phyloP scores from a whole-genome alignment of 495 filamentous ascomycete genomes.

The Cercophora samala region DNA sequence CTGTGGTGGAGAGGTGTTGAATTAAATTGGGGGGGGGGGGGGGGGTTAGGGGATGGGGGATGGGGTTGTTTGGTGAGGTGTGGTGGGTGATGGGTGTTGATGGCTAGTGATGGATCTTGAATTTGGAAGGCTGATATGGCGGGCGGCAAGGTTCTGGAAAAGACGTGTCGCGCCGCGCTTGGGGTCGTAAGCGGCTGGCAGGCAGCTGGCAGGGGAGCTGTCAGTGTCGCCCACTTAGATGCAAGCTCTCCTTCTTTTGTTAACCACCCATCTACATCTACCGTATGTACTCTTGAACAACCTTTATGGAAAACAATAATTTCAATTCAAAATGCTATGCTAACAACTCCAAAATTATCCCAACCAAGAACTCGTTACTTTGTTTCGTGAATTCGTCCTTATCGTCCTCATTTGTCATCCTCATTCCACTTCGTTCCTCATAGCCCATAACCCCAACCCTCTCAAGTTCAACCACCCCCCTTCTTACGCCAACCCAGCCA shows the following conservation, averaged over 20 bases:
- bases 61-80: neutral
- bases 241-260: neutral
- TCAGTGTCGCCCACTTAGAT: neutral
- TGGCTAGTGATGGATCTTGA: neutral
- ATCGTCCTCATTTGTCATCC: neutral
- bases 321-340: neutral
- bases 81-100: conserved; percentile 9
- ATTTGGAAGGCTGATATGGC: neutral
- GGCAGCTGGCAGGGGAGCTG: neutral
- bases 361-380: neutral
- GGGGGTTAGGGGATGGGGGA: neutral
- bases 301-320: neutral
- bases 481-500: neutral
- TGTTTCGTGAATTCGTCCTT: neutral
- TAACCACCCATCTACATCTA: too few species aligned
- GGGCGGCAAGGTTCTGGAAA: neutral
- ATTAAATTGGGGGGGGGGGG: neutral
- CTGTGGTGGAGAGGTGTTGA: too few species aligned
- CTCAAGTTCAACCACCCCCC: neutral
- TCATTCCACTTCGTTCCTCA: neutral
- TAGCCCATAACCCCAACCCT: neutral
- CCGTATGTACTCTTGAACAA: too few species aligned
- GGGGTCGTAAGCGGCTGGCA: neutral
- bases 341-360: too few species aligned
- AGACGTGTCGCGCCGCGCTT: neutral